Evolutionary conservation across 108 stramenopile species (phyloP).

Genomic region (Chaetoceros tenuissimus): DNA sequence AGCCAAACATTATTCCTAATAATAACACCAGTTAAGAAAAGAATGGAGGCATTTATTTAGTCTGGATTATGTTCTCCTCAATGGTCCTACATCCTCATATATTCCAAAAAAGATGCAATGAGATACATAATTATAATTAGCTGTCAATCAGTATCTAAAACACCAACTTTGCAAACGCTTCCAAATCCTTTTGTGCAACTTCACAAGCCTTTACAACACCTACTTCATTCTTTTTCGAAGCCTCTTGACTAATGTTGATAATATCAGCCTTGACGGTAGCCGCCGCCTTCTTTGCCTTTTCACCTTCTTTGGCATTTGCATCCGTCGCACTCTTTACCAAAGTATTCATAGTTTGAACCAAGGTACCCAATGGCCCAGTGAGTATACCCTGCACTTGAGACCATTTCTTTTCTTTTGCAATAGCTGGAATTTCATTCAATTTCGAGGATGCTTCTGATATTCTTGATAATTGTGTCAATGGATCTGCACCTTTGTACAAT

Average conservation of each 20-base stretch:
- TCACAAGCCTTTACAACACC: conserved; percentile 24
- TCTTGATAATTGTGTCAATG: conserved; percentile 27
- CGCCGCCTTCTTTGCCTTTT: conserved; percentile 29
- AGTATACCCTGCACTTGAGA: conserved; percentile 48
- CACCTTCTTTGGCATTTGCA: conserved; percentile 9
- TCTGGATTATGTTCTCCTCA: too few relatives aligned
- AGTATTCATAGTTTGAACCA: conserved; percentile 45
- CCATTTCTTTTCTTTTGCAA: conserved; percentile 59
- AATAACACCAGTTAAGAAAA: too few relatives aligned
- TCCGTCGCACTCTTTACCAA: conserved; percentile 13
- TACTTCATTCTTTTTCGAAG: conserved; percentile 30
- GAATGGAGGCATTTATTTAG: too few relatives aligned
- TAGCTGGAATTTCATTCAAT: conserved; percentile 33
- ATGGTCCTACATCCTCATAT: too few relatives aligned
- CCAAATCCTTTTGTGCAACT: conserved; percentile 36
- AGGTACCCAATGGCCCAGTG: conserved; percentile 60
- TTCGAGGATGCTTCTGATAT: conserved; percentile 33
- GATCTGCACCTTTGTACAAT: conserved; percentile 53
- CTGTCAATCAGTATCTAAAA: too few relatives aligned
- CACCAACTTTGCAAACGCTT: conserved; percentile 35
- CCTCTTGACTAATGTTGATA: conserved; percentile 38
- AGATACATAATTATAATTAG: too few relatives aligned
- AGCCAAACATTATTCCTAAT: too few relatives aligned
- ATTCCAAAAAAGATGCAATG: too few relatives aligned
- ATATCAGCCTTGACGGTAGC: conserved; percentile 46